phyloP scores from a whole-genome alignment of 1,284 basidiomycete species.

The Ceratobasidium sp. region DNA sequence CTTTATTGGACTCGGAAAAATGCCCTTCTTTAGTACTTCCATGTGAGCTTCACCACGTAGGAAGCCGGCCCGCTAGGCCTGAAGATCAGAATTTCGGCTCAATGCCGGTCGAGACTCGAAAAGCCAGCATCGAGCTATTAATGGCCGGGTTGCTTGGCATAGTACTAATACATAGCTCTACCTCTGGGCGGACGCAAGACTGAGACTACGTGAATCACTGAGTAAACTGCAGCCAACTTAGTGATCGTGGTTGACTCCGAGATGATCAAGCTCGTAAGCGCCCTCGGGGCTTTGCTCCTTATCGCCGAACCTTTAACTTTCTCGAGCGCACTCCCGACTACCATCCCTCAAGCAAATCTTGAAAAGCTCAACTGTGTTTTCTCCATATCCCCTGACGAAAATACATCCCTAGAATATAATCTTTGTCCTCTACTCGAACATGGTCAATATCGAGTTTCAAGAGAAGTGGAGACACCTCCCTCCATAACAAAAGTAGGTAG shows the following conservation, averaged over 20 bases:
- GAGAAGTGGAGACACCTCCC: slow-evolving; percentile 41
- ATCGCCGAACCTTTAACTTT: not conserved
- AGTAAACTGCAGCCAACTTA: not conserved
- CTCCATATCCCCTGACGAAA: not conserved
- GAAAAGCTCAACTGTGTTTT: slow-evolving; percentile 21
- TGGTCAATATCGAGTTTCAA: slow-evolving; percentile 21
- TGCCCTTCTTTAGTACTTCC: slow-evolving; percentile 25
- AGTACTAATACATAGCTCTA: not conserved
- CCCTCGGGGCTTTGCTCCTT: not conserved
- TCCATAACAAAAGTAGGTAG: slow-evolving; percentile 28
- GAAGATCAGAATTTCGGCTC: not conserved
- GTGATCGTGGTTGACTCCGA: not conserved
- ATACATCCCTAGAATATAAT: slow-evolving; percentile 27
- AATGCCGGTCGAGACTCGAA: not conserved
- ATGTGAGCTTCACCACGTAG: slow-evolving; percentile 4
- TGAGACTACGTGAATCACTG: not conserved
- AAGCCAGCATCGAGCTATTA: not conserved
- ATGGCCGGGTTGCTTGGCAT: not conserved
- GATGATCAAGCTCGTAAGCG: not conserved
- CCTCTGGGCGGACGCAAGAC: not conserved
- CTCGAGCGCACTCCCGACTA: slow-evolving; percentile 17
- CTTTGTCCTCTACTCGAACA: slow-evolving; percentile 26
- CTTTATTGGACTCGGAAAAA: slow-evolving; percentile 11
- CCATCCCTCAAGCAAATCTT: not conserved
- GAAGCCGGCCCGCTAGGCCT: slow-evolving; percentile 28